A percentile compares a stretch with the other conserved stretches of the same genome.
Conservation (phyloP, 257 asterid species). For the Jasminum sambac region DNA sequence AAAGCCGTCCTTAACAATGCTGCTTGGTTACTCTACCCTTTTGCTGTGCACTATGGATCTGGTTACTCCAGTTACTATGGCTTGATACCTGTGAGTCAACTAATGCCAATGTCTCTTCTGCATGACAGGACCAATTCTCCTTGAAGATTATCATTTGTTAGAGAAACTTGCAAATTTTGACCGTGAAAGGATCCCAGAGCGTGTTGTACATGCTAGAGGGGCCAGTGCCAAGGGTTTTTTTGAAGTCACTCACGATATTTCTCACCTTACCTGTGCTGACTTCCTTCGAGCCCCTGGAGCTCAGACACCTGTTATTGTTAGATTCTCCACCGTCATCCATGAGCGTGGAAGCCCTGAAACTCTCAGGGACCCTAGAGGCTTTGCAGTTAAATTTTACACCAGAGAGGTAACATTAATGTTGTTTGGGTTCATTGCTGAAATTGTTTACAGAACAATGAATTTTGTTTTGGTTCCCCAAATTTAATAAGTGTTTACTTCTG, state of each 20-base stretch:
- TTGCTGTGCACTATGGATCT: background rate
- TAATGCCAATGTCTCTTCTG: slow-evolving; percentile 10
- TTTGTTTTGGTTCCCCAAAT: background rate
- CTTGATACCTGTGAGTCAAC: slow-evolving; percentile 14
- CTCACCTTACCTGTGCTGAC: slow-evolving; percentile 90
- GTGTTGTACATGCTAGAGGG: slow-evolving; percentile 95
- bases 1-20: background rate
- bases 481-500: background rate
- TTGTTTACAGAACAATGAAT: background rate
- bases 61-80: background rate
- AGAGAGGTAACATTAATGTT: slow-evolving; percentile 40
- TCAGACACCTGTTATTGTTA: slow-evolving; percentile 86
- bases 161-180: slow-evolving; percentile 89
- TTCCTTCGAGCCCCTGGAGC: slow-evolving; percentile 98
- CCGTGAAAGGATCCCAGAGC: slow-evolving; percentile 94
- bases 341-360: slow-evolving; percentile 99
- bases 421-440: background rate
- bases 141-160: slow-evolving; percentile 89
- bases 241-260: slow-evolving; percentile 90
- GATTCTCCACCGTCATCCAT: slow-evolving; percentile 94
- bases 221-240: slow-evolving; percentile 99
- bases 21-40: background rate
- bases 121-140: slow-evolving; percentile 79
- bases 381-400: slow-evolving; percentile 62
- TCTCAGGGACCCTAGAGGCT: slow-evolving; percentile 92